Conservation (phyloP, 2,329 filamentous ascomycete genomes). For the Teratosphaeria gauchensis region DNA sequence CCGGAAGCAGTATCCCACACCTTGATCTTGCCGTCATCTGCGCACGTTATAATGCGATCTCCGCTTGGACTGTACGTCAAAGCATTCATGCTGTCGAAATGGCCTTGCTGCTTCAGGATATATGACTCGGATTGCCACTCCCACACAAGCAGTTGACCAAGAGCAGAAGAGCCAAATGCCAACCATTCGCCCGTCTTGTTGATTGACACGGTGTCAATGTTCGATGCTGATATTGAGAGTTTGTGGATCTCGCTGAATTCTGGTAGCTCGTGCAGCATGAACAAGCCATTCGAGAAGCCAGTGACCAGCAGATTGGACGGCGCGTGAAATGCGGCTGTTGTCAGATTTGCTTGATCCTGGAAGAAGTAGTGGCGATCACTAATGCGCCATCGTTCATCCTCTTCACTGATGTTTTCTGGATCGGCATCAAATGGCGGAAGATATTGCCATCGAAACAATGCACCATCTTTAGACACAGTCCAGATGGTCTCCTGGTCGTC, state of each 20-base stretch:
- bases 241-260: conserved; percentile 94
- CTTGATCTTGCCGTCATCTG: conserved; percentile 96
- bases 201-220: conserved; percentile 89
- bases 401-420: conserved; percentile 45
- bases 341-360: conserved; percentile 71
- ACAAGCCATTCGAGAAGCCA: conserved; percentile 89
- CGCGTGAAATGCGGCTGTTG: conserved; percentile 83
- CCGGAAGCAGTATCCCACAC: conserved; percentile 96
- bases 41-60: conserved; percentile 81
- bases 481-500: conserved; percentile 91
- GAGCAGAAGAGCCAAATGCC: conserved; percentile 88
- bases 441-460: conserved; percentile 89
- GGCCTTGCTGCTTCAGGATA: conserved; percentile 94
- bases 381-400: conserved; percentile 79
- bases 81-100: conserved; percentile 92
- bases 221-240: conserved; percentile 86
- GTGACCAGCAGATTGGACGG: conserved; percentile 86
- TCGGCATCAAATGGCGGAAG: conserved; percentile 45
- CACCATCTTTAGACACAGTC: conserved; percentile 94
- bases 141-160: conserved; percentile 96
- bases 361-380: conserved; percentile 88
- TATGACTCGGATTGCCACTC: conserved; percentile 99
- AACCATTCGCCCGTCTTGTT: conserved; percentile 95
- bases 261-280: conserved; percentile 90
- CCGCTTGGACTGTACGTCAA: conserved; percentile 90